Base-by-base conservation (phyloP, 805 yeast genomes). In the Wickerhamomyces strasburgensis region DNA sequence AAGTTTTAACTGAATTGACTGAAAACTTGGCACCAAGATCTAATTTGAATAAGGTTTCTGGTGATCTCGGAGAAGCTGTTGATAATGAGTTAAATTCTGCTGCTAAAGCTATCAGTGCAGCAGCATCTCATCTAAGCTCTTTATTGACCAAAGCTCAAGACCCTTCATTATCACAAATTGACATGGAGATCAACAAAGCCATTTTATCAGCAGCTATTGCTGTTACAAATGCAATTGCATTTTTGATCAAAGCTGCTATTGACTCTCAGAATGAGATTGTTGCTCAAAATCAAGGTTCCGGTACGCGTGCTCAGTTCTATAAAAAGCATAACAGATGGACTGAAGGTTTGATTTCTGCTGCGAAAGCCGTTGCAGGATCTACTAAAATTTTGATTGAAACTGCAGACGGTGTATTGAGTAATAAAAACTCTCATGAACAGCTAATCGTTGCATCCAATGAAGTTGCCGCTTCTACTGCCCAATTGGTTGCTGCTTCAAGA, bases 321-420 rank as follows among this genome's bases (percentile, higher is more conserved):
- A 84, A 81, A 57, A 86, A 85, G 61, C 84, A 87, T 58, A 87
- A 80, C 59, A 72, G 90, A 51, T 87, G 96, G 96, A 85, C 96
- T 0, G 95, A 88, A 61, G 96, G 96, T 16, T 75, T 87, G 39
- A 79, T 87, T 21, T 83, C 94, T 42, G 96, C 96, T 14, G 86
- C 95, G 2, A 80, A 82, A 50, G 80, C 90, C 1, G 93, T 87
- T 27, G 95, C 94, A 2, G 75, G 75, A 3, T 76, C 95, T 1
- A 88, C 96, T 3, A 82, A 80, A 51, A 65, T 81, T n/a, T 69
- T 87, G 45, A 87, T 87, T 42, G 75, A 75, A 42, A 82, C 86
- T n/a, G 94, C 95, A 0, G 93, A 86, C 61, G 93, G 94, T 14
- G 86, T 85, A 14, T 64, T 87, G 27, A 68, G 72, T 34, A 70